phyloP scores from a whole-genome alignment of 192 early-diverging fungal species.

The Cetraspora pellucida region DNA sequence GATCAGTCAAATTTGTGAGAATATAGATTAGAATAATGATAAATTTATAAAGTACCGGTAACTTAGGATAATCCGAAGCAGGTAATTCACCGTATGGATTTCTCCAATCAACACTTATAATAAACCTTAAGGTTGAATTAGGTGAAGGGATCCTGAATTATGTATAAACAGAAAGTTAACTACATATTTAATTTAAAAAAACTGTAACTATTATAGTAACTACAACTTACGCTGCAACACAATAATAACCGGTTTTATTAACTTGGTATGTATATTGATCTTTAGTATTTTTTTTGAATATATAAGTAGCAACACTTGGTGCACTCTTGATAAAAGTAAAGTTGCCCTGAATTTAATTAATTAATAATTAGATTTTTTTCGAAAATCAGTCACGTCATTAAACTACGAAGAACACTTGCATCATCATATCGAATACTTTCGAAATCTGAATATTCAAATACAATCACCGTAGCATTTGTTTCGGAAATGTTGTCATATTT shows the following conservation, averaged over 20 bases:
- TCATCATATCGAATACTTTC: constrained; percentile 37
- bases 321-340: constrained; percentile 29
- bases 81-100: constrained; percentile 86
- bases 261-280: constrained; percentile 66
- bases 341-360: constrained; percentile 26
- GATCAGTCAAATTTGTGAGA: too few species aligned
- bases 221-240: constrained; percentile 51
- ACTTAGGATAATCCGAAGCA: constrained; percentile 86
- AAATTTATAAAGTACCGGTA: constrained; percentile 53
- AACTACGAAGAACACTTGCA: background rate
- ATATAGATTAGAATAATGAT: too few species aligned
- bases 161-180: too few species aligned
- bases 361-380: background rate
- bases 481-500: constrained; percentile 33
- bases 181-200: too few species aligned
- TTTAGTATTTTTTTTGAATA: constrained; percentile 39
- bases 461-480: constrained; percentile 35
- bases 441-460: constrained; percentile 46
- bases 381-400: background rate
- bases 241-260: constrained; percentile 83
- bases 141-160: too few species aligned
- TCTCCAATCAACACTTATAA: constrained; percentile 63
- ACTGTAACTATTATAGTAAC: too few species aligned
- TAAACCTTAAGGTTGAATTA: constrained; percentile 38
- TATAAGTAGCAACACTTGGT: constrained; percentile 29